Evolutionary conservation across 176 grass and related monocot species (phyloP).

Genomic region (Aegilops umbellulata): DNA sequence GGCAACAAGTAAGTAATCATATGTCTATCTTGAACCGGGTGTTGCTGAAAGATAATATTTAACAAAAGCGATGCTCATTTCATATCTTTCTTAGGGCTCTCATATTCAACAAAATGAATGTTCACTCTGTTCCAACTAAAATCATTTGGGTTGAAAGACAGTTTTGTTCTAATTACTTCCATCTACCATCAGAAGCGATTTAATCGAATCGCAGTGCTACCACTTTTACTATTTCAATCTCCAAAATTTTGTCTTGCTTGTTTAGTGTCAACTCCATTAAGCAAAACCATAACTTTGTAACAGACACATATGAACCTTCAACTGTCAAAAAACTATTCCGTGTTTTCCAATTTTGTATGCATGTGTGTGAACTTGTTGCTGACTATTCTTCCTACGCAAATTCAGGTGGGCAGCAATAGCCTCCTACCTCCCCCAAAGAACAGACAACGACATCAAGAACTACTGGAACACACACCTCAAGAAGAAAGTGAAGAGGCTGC

Average conservation of each 20-base stretch:
- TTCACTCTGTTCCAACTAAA: background rate
- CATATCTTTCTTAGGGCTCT: background rate
- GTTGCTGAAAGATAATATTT: too few relatives aligned
- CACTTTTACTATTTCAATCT: too few relatives aligned
- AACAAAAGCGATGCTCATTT: background rate
- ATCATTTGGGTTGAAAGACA: background rate
- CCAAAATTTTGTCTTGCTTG: too few relatives aligned
- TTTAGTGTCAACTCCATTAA: too few relatives aligned
- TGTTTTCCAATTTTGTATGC: background rate
- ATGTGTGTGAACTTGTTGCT: background rate
- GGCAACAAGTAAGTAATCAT: slow-evolving; percentile 57
- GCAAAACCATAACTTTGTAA: background rate
- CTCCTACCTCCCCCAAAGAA: slow-evolving; percentile 56
- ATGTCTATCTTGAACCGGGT: background rate
- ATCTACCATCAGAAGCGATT: background rate
- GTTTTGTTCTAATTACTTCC: background rate
- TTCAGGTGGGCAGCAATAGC: slow-evolving; percentile 63
- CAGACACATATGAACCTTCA: background rate
- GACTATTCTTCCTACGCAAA: background rate
- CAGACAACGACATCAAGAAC: slow-evolving; percentile 65
- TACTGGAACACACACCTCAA: slow-evolving; percentile 70
- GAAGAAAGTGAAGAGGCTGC: slow-evolving; percentile 62
- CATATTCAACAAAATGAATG: too few relatives aligned
- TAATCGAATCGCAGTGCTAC: too few relatives aligned
- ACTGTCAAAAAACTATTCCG: background rate